Evolutionary conservation across 1,284 basidiomycete genomes (phyloP), one percentile per base, ranked within the genome.

Genomic region (Macrocystidia cucumis): DNA sequence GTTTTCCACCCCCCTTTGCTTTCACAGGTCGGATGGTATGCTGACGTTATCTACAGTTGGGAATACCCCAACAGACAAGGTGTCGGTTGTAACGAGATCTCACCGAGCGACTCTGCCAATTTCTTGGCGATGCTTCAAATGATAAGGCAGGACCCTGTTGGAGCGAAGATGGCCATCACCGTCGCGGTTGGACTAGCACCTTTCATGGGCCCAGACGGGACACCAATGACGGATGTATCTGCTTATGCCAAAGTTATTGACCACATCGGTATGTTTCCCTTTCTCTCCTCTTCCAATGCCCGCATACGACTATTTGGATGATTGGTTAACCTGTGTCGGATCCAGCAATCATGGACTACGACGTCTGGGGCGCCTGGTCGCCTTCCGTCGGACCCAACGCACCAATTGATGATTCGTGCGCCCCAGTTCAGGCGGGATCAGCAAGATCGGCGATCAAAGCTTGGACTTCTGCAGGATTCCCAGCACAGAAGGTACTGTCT

Each of bases 331-430:
- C n/a, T n/a, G n/a, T n/a, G n/a, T 25, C 9, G 30, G 13, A 13
- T 32, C 17, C 12, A 56, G 51, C 57, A 36, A 52, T 93, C 56
- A 93, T 95, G 91, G 81, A 84, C 60, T 93, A 93, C 58, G 91
- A 93, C 54, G 65, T 92, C 37, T 86, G 71, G 68, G 88, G 88
- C 18, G 64, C 73, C 29, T 69, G 57, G 58, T 61, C 62, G 5
- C 25, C 46, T 2, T 47, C 46, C 7, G 63, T 64, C 24, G 67
- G 66, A 6, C 62, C 69, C 2, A 70, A 95, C 55, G 79, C 90
- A 0, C 91, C 91, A n/a, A 71, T 95, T 9, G 63, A 76, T 22
- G 78, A 92, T 57, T 69, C 75, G 0, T 95, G 91, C 53, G 72
- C 78, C 3, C 52, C 77, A 29, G 57, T 69, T 35, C 76, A 83